These are phyloP conservation scores for Citrus hindsii DNA, from an alignment of 345 rosid genomes.

Conservation along the genomic window DNA sequence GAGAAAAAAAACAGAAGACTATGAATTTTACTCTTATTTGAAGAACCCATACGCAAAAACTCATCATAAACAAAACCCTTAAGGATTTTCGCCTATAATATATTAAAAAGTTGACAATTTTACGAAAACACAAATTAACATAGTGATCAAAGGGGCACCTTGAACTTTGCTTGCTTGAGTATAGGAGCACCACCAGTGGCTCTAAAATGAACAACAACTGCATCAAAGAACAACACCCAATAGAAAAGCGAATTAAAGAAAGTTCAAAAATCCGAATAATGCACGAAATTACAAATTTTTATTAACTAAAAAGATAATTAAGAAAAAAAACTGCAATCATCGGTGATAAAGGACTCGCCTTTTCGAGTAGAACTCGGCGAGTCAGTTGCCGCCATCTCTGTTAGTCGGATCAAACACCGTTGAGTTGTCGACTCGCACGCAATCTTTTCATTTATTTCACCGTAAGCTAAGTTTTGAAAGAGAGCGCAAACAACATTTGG, in stretches of 20 bases:
- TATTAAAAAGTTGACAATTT: neutral
- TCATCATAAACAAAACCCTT: constrained; percentile 5
- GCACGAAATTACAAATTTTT: neutral
- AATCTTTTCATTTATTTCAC: too few species aligned
- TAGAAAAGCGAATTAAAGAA: neutral
- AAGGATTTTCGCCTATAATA: neutral
- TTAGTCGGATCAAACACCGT: neutral
- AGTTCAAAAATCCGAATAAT: neutral
- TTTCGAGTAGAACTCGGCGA: constrained; percentile 43
- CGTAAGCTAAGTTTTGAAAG: neutral
- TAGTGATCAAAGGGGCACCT: constrained; percentile 32
- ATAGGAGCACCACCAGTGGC: constrained; percentile 68
- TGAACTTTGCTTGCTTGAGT: constrained; percentile 84
- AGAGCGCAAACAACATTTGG: too few species aligned
- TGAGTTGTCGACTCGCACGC: too few species aligned
- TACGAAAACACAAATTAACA: neutral
- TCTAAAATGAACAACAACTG: constrained; percentile 62
- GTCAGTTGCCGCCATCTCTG: constrained; percentile 42
- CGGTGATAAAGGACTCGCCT: constrained; percentile 25
- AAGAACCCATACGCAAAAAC: neutral
- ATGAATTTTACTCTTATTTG: neutral
- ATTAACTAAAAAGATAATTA: neutral
- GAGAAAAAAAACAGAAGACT: neutral
- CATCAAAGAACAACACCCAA: constrained; percentile 12
- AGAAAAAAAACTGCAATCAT: neutral